These are phyloP conservation scores for Senna tora DNA, from an alignment of 306 rosid genomes.

Conservation along the genomic window DNA sequence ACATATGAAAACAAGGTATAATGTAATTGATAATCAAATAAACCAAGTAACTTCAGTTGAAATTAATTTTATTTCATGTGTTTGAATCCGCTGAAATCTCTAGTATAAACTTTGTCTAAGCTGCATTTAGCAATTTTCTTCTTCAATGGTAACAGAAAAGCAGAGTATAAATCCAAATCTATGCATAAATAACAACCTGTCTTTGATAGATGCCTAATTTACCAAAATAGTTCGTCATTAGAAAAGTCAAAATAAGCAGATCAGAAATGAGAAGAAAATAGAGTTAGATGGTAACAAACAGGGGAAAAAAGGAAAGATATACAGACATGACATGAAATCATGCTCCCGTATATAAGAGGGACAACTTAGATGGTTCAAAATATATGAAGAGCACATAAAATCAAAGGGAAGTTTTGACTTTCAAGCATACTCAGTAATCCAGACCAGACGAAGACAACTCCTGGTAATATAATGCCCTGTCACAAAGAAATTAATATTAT, in stretches of 20 bases:
- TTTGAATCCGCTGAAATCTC: background rate
- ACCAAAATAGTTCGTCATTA: background rate
- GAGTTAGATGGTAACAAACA: background rate
- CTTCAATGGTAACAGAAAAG: background rate
- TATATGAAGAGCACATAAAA: background rate
- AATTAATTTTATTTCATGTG: background rate
- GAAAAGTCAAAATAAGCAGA: too few species aligned
- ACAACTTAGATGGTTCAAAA: background rate
- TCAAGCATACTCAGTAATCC: constrained; percentile 23
- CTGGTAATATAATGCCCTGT: constrained; percentile 11
- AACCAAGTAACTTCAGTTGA: background rate
- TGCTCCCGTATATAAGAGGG: background rate
- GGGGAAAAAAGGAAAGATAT: background rate
- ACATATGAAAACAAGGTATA: background rate
- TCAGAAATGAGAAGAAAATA: background rate
- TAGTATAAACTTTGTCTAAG: background rate
- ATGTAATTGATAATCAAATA: background rate
- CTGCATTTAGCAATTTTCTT: too few species aligned
- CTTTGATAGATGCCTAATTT: background rate
- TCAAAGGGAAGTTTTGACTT: background rate
- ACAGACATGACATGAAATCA: background rate
- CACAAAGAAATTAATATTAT: background rate
- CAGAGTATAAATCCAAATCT: background rate
- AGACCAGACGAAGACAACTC: constrained; percentile 4
- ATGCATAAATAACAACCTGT: background rate